Evolutionary conservation across 2,329 filamentous ascomycete species (phyloP).

Genomic region (Talaromyces sp.): DNA sequence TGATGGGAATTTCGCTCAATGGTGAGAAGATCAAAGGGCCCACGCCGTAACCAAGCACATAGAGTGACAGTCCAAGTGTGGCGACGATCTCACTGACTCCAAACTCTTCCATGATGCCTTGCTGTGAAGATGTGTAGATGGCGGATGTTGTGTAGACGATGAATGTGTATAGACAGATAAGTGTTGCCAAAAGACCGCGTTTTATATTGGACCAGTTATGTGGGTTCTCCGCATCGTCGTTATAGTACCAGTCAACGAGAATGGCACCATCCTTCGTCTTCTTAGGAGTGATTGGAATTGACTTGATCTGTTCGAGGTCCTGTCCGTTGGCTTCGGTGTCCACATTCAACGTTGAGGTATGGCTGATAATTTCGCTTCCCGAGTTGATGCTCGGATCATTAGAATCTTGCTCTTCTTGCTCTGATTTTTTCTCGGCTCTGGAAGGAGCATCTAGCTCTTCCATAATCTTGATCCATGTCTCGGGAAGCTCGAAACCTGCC

Average conservation of each 20-base stretch:
- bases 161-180: slow-evolving; percentile 41
- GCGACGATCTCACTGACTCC: slow-evolving; percentile 31
- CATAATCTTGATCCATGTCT: slow-evolving; percentile 24
- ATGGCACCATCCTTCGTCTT: slow-evolving; percentile 40
- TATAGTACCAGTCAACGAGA: slow-evolving; percentile 39
- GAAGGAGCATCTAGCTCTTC: slow-evolving; percentile 1
- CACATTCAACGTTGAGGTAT: slow-evolving; percentile 13
- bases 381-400: background rate
- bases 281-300: slow-evolving; percentile 34
- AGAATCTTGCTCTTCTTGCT: background rate
- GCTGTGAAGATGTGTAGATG: slow-evolving; percentile 35
- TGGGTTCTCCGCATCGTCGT: slow-evolving; percentile 29
- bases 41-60: slow-evolving; percentile 53
- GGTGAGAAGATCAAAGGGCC: slow-evolving; percentile 69
- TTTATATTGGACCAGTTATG: slow-evolving; percentile 38
- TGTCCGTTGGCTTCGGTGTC: slow-evolving; percentile 27
- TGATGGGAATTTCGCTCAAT: slow-evolving; percentile 65
- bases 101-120: slow-evolving; percentile 29
- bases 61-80: slow-evolving; percentile 37
- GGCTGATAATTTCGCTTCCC: slow-evolving; percentile 11
- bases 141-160: slow-evolving; percentile 40
- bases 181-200: slow-evolving; percentile 25
- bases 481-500: slow-evolving; percentile 32
- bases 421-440: background rate
- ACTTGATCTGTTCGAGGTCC: slow-evolving; percentile 32